Conservation (phyloP, 78 protist species). For the Parvularia atlantis region DNA sequence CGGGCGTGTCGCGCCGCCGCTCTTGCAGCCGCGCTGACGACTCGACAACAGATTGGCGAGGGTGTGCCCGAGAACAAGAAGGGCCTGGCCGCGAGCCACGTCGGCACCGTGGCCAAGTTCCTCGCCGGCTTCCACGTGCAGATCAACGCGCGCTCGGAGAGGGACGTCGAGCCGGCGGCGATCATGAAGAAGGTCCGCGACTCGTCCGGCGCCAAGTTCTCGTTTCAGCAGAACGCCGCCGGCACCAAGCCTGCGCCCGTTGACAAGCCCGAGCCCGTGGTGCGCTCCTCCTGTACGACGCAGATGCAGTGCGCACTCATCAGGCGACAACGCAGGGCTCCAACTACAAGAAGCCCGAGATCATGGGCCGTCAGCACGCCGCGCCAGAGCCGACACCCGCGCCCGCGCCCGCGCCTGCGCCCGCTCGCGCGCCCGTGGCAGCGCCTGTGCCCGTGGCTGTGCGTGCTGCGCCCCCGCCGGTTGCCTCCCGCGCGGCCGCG, state of each 20-base stretch:
- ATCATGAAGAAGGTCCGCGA: neutral
- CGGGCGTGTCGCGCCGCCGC: no score
- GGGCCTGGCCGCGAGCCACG: neutral
- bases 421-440: neutral
- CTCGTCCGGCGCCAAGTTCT: neutral
- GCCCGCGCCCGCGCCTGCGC: no score
- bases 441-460: no score
- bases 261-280: neutral
- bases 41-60: neutral
- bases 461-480: no score
- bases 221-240: neutral
- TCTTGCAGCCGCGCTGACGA: no score
- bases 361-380: neutral
- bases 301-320: no score
- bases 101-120: neutral
- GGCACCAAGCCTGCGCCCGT: neutral
- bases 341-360: neutral
- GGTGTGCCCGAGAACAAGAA: neutral
- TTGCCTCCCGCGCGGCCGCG: no score
- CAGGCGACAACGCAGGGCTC: neutral
- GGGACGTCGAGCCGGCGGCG: neutral
- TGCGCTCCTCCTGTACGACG: no score
- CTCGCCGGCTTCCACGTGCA: slow-evolving; percentile 3
- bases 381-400: no score
- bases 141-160: neutral